Evolutionary conservation across 2,329 filamentous ascomycete species (phyloP), one percentile per base, ranked within the genome.

Genomic region (Apiospora koreana): DNA sequence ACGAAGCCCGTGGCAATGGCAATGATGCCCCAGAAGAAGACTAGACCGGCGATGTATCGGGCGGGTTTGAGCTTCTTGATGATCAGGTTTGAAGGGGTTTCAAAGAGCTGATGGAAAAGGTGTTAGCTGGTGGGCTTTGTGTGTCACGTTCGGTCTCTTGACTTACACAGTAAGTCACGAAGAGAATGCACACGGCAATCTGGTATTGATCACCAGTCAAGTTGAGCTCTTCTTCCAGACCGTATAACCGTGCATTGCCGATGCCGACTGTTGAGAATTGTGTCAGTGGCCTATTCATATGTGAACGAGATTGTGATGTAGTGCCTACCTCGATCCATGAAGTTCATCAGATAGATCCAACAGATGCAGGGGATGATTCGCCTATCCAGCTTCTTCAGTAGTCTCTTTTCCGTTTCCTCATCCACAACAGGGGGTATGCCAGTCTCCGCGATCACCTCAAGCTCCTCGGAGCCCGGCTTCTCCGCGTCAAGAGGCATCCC

Each of bases 141-240:
- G n/a, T n/a, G 3, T 7, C 21, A 18, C 1, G 6, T 23, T 66
- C 12, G 1, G 25, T 12, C 23, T 3, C 3, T 50, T 38, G 25
- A 71, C 81, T 71, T 81, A 85, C 84, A 76, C 83, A 86, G 67
- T 88, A 93, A 1, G 91, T 91, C 69, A 92, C 88, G 76, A 92
- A 93, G 38, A 93, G 83, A 74, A 92, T 88, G 9, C 88, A 91
- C 1, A 92, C 88, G 28, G 88, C 86, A 31, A 89, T 86, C 76
- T 94, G 92, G 77, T 92, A 95, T 76, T 94, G 90, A 69, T 87
- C 85, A 21, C 87, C 86, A 38, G 79, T 78, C 72, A 94, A 81
- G 21, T 85, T 82, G 4, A 93, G 83, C 72, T 93, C 91, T 68
- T 85, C 80, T 78, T 92, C 88, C 65, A 94, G 75, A 1, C 86